Evolutionary conservation across 805 yeast genomes (phyloP), one percentile per base, ranked within the genome.

Genomic region (Wickerhamiella azymoides): DNA sequence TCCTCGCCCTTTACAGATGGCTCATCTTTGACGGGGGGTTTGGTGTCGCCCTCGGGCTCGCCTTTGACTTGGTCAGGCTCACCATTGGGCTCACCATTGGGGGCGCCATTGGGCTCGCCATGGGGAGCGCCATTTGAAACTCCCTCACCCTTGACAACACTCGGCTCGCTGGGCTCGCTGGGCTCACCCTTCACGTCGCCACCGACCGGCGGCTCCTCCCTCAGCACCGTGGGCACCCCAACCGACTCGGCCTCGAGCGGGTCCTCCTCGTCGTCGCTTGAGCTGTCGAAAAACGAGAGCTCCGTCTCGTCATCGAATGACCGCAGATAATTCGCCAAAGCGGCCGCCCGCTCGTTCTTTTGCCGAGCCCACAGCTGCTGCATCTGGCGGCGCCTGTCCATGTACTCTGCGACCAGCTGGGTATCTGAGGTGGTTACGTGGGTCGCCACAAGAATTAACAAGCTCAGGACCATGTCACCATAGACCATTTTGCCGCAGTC

Each of bases 281-380:
- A 9, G 13, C 18, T 10, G 36, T 33, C 36, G 19, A 9, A 17
- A 33, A 17, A 33, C 8, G 18, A 14, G 18, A 14, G 19, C 10
- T 13, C 36, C 6, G 19, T 16, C 11, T n/a, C n/a, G n/a, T 18
- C 37, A 43, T 11, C 28, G 17, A 17, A 33, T 3, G 18, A 30
- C 18, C 19, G 10, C 25, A n/a, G 2, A 46, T 56, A 55, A 13
- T 56, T 66, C 50, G 54, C 61, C 52, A 48, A 49, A 27, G 41
- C 39, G 30, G 57, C 24, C 5, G 26, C 36, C 7, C 36, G 36
- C 36, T 37, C 32, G 10, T 39, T 19, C 36, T 21, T 27, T n/a
- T 30, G 17, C 45, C 17, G 7, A 36, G 24, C 4, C 39, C 21
- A 35, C 37, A 10, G 9, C 17, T 4, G 8, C 21, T 35, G 21